Evolutionary conservation across 176 grass and related monocot genomes (phyloP), one percentile per base, ranked within the genome.

Genomic region (sorghum (Sorghum bicolor)): DNA sequence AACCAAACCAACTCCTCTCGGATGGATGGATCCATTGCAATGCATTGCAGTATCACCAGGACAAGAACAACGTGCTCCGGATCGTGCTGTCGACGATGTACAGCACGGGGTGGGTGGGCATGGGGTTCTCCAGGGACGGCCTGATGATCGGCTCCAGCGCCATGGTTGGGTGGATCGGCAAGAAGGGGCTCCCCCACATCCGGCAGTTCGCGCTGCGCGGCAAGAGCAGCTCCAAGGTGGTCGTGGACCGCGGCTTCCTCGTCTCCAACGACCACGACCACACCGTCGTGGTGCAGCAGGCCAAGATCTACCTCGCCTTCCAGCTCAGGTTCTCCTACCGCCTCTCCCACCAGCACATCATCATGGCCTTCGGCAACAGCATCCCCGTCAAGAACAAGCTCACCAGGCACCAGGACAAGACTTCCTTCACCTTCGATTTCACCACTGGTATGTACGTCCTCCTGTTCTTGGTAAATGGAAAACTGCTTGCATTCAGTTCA

Each of bases 101-200:
- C 80, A 82, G 93, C 67, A 92, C 89, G 41, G 96, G 96, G n/a
- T 98, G 96, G 96, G 93, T 98, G 5, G 96, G 96, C 30, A 95
- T 98, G 87, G 96, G 96, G 14, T 98, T 98, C 83, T 95, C 96
- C 1, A 45, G 83, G 34, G 89, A 91, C 76, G 96, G 96, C 17
- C 69, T 95, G 67, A 98, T 98, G 96, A 82, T 95, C 20, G 96
- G 93, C 17, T 95, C 96, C 26, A 95, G 96, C 79, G 93, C 91
- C 69, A 91, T 98, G 82, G 96, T 93, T 0, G 93, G 96, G 9
- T 98, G 96, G 96, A 86, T 98, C 4, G 96, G 96, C 45, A 88
- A 83, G 76, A 98, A 86, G 48, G 96, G 96, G 1, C 8, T 75
- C 20, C 85, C 89, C 5, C 93, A 98, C 82, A 78, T 98, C 72